Evolutionary conservation across 2,329 filamentous ascomycete species (phyloP), one percentile per base, ranked within the genome.

Genomic region (Neofusicoccum cordaticola): DNA sequence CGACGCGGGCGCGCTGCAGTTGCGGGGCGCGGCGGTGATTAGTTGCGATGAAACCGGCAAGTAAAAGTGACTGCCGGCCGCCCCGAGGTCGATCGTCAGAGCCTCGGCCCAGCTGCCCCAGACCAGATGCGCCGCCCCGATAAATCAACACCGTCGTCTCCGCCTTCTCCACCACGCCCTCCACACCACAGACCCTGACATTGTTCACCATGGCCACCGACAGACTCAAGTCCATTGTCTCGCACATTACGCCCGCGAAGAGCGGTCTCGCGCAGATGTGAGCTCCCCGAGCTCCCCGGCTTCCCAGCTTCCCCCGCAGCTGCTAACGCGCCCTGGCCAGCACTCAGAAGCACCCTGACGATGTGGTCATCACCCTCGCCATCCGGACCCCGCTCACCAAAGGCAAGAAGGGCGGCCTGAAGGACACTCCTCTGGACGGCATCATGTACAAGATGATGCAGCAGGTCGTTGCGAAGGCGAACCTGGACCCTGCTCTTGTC

Each of bases 331-430:
- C 57, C 11, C 8, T 34, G 15, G 11, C 48, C 71, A 97, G 93
- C 74, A 93, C 91, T 65, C 88, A 91, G 71, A 93, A 98, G 84
- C 96, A 96, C 79, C 87, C 93, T 70, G 94, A 98, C 77, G 95
- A 99, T 82, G 85, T 99, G 63, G 95, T 99, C 76, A 97, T 98
- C 75, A 99, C 95, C 7, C 87, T 96, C 65, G 94, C 94, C 34
- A 83, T 93, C 72, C 91, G 95, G 64, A 97, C 94, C 34, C 93
- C 95, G 0, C 85, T 99, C 67, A 85, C 90, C 75, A 98, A 97
- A 82, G 93, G 86, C 61, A 85, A 85, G 77, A 97, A 97, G 85
- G 94, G 95, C 69, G 92, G 93, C 47, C 90, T 99, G 84, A 98
- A 97, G 83, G 94, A 99, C 78, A 96, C 93, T 5, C 86, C 85